phyloP scores from a whole-genome alignment of 805 yeast species.

The Pichia membranifaciens region DNA sequence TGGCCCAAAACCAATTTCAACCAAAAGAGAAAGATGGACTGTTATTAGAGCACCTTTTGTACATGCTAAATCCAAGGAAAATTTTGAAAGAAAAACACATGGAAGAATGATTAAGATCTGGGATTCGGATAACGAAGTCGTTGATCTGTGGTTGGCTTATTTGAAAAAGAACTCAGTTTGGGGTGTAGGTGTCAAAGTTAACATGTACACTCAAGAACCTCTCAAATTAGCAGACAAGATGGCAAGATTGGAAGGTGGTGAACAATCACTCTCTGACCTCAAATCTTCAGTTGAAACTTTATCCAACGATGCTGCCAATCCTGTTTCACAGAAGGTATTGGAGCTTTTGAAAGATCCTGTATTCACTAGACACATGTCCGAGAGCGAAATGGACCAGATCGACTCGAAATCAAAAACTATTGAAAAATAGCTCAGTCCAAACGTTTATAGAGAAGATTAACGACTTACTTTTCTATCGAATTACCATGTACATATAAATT shows the following conservation, averaged over 20 bases:
- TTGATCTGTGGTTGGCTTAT: constrained; percentile 77
- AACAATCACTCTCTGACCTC: constrained; percentile 19
- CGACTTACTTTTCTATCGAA: no score
- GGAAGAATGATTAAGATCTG: constrained; percentile 67
- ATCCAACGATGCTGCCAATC: constrained; percentile 25
- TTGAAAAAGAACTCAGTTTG: constrained; percentile 69
- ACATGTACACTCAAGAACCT: constrained; percentile 50
- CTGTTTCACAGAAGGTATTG: constrained; percentile 60
- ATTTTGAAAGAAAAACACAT: constrained; percentile 83
- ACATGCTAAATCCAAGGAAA: constrained; percentile 90
- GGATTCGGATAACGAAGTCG: constrained; percentile 80
- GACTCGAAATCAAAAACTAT: constrained; percentile 4
- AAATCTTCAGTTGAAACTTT: constrained; percentile 21
- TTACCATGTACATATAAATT: background rate
- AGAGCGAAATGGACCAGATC: constrained; percentile 20
- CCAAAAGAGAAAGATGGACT: constrained; percentile 83
- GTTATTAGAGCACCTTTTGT: constrained; percentile 91
- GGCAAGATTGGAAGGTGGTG: constrained; percentile 26
- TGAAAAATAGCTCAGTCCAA: background rate
- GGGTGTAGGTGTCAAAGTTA: constrained; percentile 81
- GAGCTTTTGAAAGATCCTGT: constrained; percentile 66
- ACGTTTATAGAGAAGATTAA: no score
- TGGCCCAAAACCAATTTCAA: constrained; percentile 63
- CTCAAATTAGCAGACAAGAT: constrained; percentile 38
- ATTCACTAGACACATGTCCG: constrained; percentile 51